Percentiles rank a stretch among this genome's conserved stretches.
Evolutionary conservation across 2,329 filamentous ascomycete genomes (phyloP).

Genomic region (Raffaelea ambrosiae): DNA sequence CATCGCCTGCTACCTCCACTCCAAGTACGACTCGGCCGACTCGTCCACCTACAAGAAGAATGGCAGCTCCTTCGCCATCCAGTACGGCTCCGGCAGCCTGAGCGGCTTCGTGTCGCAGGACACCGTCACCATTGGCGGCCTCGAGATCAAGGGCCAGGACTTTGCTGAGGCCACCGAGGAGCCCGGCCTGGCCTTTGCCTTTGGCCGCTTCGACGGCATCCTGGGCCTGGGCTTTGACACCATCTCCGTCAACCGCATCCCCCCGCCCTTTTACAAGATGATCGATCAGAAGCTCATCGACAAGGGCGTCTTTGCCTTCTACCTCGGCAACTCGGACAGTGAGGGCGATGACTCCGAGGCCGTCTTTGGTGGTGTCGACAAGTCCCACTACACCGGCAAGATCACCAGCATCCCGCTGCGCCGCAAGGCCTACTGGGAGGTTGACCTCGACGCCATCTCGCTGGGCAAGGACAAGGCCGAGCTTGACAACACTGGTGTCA

Average conservation of each 20-base stretch:
- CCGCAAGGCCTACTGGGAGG: slow-evolving; percentile 99
- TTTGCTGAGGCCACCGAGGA: slow-evolving; percentile 96
- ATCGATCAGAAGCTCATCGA: slow-evolving; percentile 83
- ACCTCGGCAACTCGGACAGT: slow-evolving; percentile 66
- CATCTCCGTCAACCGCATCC: slow-evolving; percentile 93
- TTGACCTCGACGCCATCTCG: slow-evolving; percentile 85
- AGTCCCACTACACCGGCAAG: slow-evolving; percentile 73
- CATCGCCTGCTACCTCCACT: slow-evolving; percentile 97
- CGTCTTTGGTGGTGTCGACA: slow-evolving; percentile 81
- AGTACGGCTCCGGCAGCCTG: slow-evolving; percentile 89
- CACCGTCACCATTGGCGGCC: slow-evolving; percentile 75
- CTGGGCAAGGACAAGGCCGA: slow-evolving; percentile 81
- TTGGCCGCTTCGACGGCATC: slow-evolving; percentile 95
- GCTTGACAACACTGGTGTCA: slow-evolving; percentile 89
- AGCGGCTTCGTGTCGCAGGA: slow-evolving; percentile 92
- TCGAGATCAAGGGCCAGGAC: slow-evolving; percentile 80
- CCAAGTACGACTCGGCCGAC: slow-evolving; percentile 84
- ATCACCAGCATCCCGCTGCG: slow-evolving; percentile 89
- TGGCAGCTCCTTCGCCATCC: slow-evolving; percentile 84
- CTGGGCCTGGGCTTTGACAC: slow-evolving; percentile 89
- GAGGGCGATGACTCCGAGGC: slow-evolving; percentile 73
- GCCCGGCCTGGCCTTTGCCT: slow-evolving; percentile 94
- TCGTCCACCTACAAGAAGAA: slow-evolving; percentile 94
- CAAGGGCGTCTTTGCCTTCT: slow-evolving; percentile 92
- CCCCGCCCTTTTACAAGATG: slow-evolving; percentile 96